Conservation (phyloP, 352 stramenopile species). For the Aphanomyces stellatus region DNA sequence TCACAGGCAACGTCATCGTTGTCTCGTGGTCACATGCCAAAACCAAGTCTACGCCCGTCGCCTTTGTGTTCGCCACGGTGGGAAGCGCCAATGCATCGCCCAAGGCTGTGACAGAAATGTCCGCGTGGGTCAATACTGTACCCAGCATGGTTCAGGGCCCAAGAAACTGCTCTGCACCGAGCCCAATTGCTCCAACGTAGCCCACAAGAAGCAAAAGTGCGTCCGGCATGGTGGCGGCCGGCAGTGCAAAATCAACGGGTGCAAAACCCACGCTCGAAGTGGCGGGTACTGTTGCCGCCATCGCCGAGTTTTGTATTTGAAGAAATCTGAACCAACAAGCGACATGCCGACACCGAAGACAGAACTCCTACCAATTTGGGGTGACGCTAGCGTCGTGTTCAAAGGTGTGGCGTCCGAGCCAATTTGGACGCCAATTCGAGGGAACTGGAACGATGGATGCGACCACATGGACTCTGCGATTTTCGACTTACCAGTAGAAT, state of each 20-base stretch:
- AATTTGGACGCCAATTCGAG: no score
- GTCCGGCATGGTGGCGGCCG: background rate
- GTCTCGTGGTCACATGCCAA: conserved; percentile 66
- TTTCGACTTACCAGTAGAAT: no score
- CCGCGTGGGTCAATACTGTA: background rate
- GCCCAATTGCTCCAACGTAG: background rate
- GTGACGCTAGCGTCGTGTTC: no score
- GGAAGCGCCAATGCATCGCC: background rate
- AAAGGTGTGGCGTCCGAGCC: no score
- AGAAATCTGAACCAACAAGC: no score
- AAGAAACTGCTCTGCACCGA: background rate
- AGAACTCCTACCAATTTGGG: no score
- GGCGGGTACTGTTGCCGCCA: conserved; percentile 7
- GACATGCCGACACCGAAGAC: no score
- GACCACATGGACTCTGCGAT: no score
- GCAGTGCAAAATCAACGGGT: background rate
- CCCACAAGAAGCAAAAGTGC: background rate
- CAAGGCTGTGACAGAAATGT: background rate
- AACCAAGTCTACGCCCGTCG: conserved; percentile 79
- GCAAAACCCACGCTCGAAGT: background rate
- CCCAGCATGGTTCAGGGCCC: background rate
- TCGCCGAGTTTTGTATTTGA: no score
- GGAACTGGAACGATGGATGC: no score
- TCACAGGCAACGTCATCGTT: conserved; percentile 70
- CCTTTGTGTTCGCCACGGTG: conserved; percentile 13